Evolutionary conservation across 768 basidiomycete genomes (phyloP), one percentile per base, ranked within the genome.

Genomic region (Coprinellus aureogranulatus): DNA sequence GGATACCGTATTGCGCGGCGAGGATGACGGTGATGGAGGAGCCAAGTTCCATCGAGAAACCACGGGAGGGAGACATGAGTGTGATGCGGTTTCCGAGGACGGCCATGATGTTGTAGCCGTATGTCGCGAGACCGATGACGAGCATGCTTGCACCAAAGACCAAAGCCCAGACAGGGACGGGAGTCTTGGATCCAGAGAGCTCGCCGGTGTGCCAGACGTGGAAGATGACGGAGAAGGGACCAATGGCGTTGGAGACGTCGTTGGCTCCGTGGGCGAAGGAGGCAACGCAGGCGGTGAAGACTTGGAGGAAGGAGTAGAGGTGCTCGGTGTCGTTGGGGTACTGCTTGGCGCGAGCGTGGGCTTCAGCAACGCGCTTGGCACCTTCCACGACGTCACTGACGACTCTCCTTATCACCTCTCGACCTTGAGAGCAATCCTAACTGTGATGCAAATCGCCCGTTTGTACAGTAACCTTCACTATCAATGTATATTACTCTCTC

Each of bases 261-360:
- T 70, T 70, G 41, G 67, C 59, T 16, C 68, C 68, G 37, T 70
- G 68, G 6, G 68, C 67, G 53, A 70, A 70, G 25, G 67, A 68
- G 45, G 68, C 67, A 20, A 65, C 64, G 47, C 68, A 70, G 23
- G 68, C 68, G 26, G 67, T 70, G 59, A 70, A 61, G 28, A 70
- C 67, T 63, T 70, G 68, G 27, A 70, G 59, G 63, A 70, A 70
- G 22, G 62, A 64, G 62, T 65, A 70, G n/a, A 70, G 55, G 42
- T 70, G 68, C 61, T 70, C 68, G 31, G 66, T 68, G 41, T 68
- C 65, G 56, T 70, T 70, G 42, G 65, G 64, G 50, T 68, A 69
- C 45, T 68, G 67, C 6, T 50, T 49, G 2, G 63, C 67, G 37
- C 64, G 61, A 14, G 48, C 27, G 53, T 68, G 66, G 28, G 67